phyloP scores from a whole-genome alignment of 441 rosid species.

The Gossypium schwendimanii region DNA sequence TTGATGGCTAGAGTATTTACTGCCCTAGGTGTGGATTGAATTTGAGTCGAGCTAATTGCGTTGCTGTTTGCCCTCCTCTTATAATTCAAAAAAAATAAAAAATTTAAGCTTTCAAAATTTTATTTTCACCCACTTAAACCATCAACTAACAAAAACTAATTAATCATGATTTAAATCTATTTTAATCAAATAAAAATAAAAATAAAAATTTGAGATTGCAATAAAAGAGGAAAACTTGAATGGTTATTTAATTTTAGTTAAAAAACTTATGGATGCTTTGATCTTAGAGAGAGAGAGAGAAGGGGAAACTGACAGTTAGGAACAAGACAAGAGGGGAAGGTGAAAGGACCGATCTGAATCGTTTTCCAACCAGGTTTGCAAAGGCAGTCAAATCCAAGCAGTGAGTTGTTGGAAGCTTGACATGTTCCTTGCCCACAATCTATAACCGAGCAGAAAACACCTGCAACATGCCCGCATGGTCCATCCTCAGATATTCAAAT shows the following conservation, averaged over 20 bases:
- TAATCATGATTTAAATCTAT: not conserved
- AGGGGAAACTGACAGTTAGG: slow-evolving; percentile 37
- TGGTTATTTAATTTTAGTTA: not conserved
- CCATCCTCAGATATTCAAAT: not conserved
- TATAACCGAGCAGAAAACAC: slow-evolving; percentile 5
- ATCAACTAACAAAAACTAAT: not conserved
- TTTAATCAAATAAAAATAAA: not conserved
- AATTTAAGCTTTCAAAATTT: no score
- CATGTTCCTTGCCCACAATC: slow-evolving; percentile 43
- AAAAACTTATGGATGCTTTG: not conserved
- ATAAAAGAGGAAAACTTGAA: not conserved
- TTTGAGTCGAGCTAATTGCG: rapidly evolving
- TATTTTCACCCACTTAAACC: not conserved
- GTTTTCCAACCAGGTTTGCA: slow-evolving; percentile 45
- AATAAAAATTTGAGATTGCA: not conserved
- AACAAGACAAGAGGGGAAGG: slow-evolving; percentile 30
- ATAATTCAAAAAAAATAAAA: no score
- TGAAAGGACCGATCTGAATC: slow-evolving; percentile 24
- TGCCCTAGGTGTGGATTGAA: rapidly evolving
- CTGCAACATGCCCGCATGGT: not conserved
- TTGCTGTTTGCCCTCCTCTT: no score
- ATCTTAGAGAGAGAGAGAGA: not conserved
- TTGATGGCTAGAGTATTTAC: rapidly evolving
- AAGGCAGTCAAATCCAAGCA: slow-evolving; percentile 27
- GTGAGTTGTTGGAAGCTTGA: not conserved